These are phyloP conservation scores for Glebionis coronaria DNA, from an alignment of 129 eudicot genomes.

Conservation along the genomic window DNA sequence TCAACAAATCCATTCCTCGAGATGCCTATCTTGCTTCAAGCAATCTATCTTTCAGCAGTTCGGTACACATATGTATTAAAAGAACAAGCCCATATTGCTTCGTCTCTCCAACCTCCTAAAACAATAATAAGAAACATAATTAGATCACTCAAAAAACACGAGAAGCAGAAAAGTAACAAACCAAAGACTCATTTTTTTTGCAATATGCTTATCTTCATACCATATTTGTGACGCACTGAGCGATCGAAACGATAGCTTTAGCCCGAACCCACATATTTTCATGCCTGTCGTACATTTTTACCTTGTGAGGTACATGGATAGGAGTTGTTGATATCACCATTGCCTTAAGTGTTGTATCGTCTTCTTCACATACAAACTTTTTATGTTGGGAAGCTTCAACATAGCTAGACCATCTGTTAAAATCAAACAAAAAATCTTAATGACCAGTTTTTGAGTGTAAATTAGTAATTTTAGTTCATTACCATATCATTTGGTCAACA, in stretches of 20 bases:
- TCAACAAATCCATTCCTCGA: conserved; percentile 45
- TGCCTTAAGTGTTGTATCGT: conserved; percentile 63
- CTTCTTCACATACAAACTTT: conserved; percentile 95
- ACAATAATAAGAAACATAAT: not conserved
- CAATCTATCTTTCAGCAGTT: conserved; percentile 78
- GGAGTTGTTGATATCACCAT: conserved; percentile 82
- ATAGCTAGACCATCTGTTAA: conserved; percentile 70
- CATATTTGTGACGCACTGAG: conserved; percentile 75
- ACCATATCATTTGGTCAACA: conserved; percentile 69
- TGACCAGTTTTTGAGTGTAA: not conserved
- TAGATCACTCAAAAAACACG: not conserved
- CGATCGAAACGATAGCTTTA: conserved; percentile 79
- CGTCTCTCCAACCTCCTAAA: conserved; percentile 64
- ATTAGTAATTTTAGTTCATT: not conserved
- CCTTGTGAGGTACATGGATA: no score
- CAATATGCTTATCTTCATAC: conserved; percentile 27
- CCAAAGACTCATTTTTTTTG: not conserved
- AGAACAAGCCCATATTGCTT: conserved; percentile 59
- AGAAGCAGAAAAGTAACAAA: not conserved
- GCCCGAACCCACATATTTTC: conserved; percentile 88
- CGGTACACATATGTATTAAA: conserved; percentile 52
- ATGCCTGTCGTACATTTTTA: no score
- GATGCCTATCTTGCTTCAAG: conserved; percentile 99
- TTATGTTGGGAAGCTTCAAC: conserved; percentile 92
- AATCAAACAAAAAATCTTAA: not conserved